Conservation (phyloP, 208 protist genomes). For the Naegleria fowleri region DNA sequence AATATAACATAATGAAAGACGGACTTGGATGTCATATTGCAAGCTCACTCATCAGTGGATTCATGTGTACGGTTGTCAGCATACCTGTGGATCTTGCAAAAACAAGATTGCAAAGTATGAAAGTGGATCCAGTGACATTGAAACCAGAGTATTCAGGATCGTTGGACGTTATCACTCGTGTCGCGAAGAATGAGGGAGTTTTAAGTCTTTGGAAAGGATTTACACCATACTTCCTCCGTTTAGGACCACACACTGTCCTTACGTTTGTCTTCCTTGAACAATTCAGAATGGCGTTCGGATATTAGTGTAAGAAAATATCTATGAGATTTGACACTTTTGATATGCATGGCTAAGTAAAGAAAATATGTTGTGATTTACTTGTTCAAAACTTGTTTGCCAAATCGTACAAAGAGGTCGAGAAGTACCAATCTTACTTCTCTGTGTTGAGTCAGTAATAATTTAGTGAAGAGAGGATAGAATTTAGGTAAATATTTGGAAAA, state of each 20-base stretch:
- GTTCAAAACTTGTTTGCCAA: background rate
- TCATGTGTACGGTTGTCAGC: background rate
- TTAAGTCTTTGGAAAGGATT: constrained; percentile 24
- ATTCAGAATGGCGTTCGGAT: background rate
- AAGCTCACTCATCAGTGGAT: background rate
- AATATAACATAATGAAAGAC: background rate
- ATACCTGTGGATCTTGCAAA: constrained; percentile 22
- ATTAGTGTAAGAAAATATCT: too few species aligned
- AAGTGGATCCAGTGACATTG: background rate
- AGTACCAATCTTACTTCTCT: background rate
- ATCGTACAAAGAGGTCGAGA: background rate
- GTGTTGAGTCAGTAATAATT: background rate
- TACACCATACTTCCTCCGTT: constrained; percentile 15
- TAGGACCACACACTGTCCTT: constrained; percentile 15
- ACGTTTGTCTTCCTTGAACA: background rate
- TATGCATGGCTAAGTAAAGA: too few species aligned
- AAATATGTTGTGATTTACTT: background rate
- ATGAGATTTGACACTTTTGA: too few species aligned
- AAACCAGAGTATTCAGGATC: background rate
- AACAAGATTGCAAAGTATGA: constrained; percentile 15
- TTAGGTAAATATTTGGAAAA: background rate
- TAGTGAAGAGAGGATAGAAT: background rate
- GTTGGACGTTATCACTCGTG: background rate
- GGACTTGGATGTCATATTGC: background rate
- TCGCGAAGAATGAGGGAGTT: background rate